These are phyloP conservation scores for Carex cristatella DNA, from an alignment of 176 grass and related monocot species.

Conservation along the genomic window DNA sequence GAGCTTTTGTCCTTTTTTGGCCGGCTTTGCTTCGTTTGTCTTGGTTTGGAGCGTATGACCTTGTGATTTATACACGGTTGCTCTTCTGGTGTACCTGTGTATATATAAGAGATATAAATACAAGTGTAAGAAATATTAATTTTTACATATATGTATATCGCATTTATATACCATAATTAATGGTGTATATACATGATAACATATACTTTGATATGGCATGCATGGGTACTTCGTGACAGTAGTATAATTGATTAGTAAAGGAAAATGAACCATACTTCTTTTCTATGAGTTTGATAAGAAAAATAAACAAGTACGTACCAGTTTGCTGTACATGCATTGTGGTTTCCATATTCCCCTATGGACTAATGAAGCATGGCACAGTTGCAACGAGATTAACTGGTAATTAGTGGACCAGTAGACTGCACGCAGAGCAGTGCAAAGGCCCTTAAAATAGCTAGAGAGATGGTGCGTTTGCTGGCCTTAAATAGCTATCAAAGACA, in stretches of 20 bases:
- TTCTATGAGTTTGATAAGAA: neutral
- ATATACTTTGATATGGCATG: neutral
- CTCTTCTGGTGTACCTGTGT: neutral
- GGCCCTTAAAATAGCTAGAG: neutral
- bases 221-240: neutral
- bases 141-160: neutral
- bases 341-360: conserved; percentile 7
- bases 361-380: neutral
- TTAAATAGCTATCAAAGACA: conserved; percentile 30
- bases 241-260: neutral
- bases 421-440: neutral
- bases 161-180: neutral
- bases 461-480: neutral
- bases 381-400: neutral
- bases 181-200: neutral
- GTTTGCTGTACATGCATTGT: conserved; percentile 5
- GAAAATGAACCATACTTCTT: neutral
- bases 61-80: neutral
- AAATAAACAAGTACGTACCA: neutral
- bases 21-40: neutral
- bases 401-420: neutral
- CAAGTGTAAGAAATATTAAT: neutral
- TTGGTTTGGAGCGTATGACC: neutral
- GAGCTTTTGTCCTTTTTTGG: neutral
- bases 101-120: neutral